Evolutionary conservation across 2,329 filamentous ascomycete genomes (phyloP), one percentile per base, ranked within the genome.

Genomic region (Blumeria hordei): DNA sequence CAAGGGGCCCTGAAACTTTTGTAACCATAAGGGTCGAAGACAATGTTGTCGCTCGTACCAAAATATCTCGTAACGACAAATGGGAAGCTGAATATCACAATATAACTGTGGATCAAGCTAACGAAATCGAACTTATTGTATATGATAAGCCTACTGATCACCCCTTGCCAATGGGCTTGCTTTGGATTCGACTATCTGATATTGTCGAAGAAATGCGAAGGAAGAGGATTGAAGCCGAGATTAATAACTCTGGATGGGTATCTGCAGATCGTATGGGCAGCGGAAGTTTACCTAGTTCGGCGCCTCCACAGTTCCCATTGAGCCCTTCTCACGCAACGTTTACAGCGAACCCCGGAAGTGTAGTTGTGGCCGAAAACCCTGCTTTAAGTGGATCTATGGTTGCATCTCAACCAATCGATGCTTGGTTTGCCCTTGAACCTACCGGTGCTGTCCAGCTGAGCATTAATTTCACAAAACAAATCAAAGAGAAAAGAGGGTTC

Each of bases 21-120:
- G 83, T 98, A 57, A 83, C 92, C 59, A 82, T 98, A 67, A 98
- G 98, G 70, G 90, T 96, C 47, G 92, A 98, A 70, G 92, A 98
- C 69, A 79, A 83, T 54, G 79, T 95, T 58, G 87, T 93, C 63
- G 88, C 88, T 43, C 79, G 88, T 60, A 98, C 92, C 28, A 86
- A 80, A 67, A 77, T 83, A 1, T 87, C 88, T 9, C 77, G 88
- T 56, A 94, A 75, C 58, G 92, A 98, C 68, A 80, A 80, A 63
- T 98, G 90, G 90, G 81, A 88, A 44, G 85, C 87, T 61, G 92
- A 98, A 69, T 78, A 81, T 37, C 92, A 95, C 68, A 88, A 81
- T 57, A 82, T 98, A 58, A 86, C 92, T 60, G 92, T 98, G 56
- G 90, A 96, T 69, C 96, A 96, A 71, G 92, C 92, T 54, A 98